phyloP scores from a whole-genome alignment of 176 grass and related monocot species.

The Paspalum notatum region DNA sequence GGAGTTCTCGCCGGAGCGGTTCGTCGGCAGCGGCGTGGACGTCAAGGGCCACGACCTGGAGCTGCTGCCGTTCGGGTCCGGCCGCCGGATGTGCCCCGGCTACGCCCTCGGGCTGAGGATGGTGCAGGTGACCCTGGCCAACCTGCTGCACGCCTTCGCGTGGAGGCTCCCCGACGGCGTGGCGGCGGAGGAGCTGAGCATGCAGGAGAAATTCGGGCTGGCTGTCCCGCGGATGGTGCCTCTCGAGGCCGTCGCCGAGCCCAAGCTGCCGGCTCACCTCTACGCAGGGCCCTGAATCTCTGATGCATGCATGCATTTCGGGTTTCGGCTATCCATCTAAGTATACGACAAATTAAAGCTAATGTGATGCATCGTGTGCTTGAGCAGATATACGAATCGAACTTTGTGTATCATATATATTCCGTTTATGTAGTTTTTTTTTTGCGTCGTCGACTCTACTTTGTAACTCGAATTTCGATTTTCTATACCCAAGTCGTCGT shows the following conservation, averaged over 20 bases:
- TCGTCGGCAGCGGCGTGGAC: slow-evolving; percentile 17
- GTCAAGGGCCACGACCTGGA: neutral
- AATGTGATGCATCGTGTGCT: too few relatives aligned
- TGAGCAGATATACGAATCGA: too few relatives aligned
- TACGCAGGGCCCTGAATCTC: neutral
- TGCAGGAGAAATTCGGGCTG: neutral
- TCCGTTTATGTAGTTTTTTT: too few relatives aligned
- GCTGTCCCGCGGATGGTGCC: neutral
- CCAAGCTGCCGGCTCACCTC: neutral
- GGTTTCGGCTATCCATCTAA: too few relatives aligned
- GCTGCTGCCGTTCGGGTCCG: slow-evolving; percentile 15
- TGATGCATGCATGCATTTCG: too few relatives aligned
- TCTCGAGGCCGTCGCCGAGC: neutral
- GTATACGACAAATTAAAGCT: too few relatives aligned
- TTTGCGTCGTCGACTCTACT: too few relatives aligned
- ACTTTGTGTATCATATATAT: too few relatives aligned
- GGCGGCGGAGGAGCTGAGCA: neutral
- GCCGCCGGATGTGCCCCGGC: slow-evolving; percentile 22
- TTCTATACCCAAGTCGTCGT: too few relatives aligned
- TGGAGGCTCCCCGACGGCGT: neutral
- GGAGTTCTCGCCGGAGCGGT: slow-evolving; percentile 64
- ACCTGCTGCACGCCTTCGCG: slow-evolving; percentile 11
- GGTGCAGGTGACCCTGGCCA: neutral
- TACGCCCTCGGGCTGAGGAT: neutral
- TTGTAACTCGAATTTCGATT: too few relatives aligned